A percentile compares a stretch with the other conserved stretches of the same genome.
phyloP scores from a whole-genome alignment of 257 asterid genomes.

The Buddleja alternifolia region DNA sequence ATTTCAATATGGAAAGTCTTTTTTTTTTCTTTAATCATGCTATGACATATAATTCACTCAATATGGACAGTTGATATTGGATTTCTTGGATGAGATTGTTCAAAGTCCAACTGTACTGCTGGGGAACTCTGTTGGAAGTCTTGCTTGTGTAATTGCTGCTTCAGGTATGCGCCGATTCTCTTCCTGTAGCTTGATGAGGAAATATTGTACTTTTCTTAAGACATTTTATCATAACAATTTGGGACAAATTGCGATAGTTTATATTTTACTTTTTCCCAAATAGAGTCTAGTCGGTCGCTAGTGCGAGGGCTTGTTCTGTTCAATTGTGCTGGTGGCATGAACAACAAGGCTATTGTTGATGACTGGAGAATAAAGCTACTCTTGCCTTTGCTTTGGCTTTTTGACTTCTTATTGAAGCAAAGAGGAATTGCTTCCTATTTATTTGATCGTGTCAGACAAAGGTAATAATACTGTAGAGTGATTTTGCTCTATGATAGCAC shows the following conservation, averaged over 20 bases:
- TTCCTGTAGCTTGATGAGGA: background rate
- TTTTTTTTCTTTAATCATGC: constrained; percentile 9
- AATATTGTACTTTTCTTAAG: background rate
- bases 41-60: constrained; percentile 21
- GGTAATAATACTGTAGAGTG: constrained; percentile 39
- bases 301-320: constrained; percentile 83
- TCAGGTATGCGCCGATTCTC: constrained; percentile 50
- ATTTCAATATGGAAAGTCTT: background rate
- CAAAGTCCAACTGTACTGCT: constrained; percentile 74
- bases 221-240: constrained; percentile 16
- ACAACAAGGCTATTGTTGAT: constrained; percentile 95
- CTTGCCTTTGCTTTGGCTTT: constrained; percentile 75
- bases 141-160: constrained; percentile 94
- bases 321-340: constrained; percentile 96
- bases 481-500: constrained; percentile 2
- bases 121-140: constrained; percentile 97
- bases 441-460: constrained; percentile 63
- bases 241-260: background rate
- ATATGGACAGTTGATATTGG: constrained; percentile 67
- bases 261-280: background rate
- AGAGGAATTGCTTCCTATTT: constrained; percentile 64
- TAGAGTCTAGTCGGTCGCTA: constrained; percentile 57
- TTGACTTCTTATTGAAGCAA: constrained; percentile 80
- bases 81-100: constrained; percentile 69
- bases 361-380: constrained; percentile 94